Evolutionary conservation across 495 filamentous ascomycete genomes (phyloP).

Genomic region (Penicillium riverlandense): DNA sequence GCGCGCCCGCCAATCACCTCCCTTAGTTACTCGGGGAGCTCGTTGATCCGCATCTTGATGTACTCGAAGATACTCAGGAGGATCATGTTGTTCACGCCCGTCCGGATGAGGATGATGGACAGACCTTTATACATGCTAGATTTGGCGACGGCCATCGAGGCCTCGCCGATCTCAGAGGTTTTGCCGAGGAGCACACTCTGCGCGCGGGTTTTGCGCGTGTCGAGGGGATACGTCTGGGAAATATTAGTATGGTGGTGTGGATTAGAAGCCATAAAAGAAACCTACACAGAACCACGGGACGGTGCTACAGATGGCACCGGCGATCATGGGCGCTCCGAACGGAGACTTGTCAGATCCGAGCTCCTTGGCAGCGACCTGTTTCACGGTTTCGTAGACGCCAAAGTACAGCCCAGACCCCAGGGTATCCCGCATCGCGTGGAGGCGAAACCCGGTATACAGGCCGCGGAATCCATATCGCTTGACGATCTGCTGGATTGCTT

Average conservation of each 20-base stretch:
- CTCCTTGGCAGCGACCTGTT: slow-evolving; percentile 67
- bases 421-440: slow-evolving; percentile 80
- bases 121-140: slow-evolving; percentile 45
- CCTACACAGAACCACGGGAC: slow-evolving; percentile 43
- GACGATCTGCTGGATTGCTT: slow-evolving; percentile 72
- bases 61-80: slow-evolving; percentile 40
- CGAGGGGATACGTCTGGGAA: slow-evolving; percentile 38
- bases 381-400: slow-evolving; percentile 81
- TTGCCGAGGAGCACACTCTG: slow-evolving; percentile 42
- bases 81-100: slow-evolving; percentile 44
- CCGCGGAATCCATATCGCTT: slow-evolving; percentile 69
- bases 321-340: slow-evolving; percentile 36
- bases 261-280: slow-evolving; percentile 1
- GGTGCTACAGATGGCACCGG: slow-evolving; percentile 41
- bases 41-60: slow-evolving; percentile 34
- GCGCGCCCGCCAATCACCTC: not conserved
- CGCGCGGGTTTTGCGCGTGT: slow-evolving; percentile 43
- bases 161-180: slow-evolving; percentile 36
- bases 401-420: slow-evolving; percentile 89
- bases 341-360: slow-evolving; percentile 31
- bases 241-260: slow-evolving; percentile 6
- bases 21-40: slow-evolving; percentile 19
- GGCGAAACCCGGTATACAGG: slow-evolving; percentile 77
- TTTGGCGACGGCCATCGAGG: slow-evolving; percentile 34
- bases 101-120: slow-evolving; percentile 40